These are phyloP conservation scores for Epichloe sibirici DNA, from an alignment of 2,329 filamentous ascomycete genomes.

Conservation along the genomic window DNA sequence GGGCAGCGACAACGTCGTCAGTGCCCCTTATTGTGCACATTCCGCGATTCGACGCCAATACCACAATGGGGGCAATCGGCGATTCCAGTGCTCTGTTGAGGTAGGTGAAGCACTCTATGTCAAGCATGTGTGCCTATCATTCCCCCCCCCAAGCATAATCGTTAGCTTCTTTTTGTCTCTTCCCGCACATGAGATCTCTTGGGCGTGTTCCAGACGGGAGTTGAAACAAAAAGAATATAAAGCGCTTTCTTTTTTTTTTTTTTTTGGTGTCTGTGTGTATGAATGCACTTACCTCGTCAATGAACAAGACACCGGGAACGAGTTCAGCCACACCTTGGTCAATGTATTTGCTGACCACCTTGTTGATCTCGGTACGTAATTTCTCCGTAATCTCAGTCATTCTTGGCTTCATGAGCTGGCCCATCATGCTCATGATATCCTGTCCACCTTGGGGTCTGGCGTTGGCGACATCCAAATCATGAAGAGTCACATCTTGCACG, in stretches of 20 bases:
- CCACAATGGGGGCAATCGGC: conserved; percentile 88
- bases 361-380: conserved; percentile 91
- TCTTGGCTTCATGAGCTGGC: conserved; percentile 97
- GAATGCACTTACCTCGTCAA: conserved; percentile 70
- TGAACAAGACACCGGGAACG: conserved; percentile 96
- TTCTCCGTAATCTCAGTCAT: conserved; percentile 99
- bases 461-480: conserved; percentile 94
- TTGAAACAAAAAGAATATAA: conserved; percentile 1
- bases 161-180: conserved; percentile 2
- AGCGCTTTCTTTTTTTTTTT: neutral
- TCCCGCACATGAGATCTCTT: neutral
- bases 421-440: conserved; percentile 99
- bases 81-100: conserved; percentile 96
- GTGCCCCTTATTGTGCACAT: conserved; percentile 87
- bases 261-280: neutral
- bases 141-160: neutral
- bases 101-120: conserved; percentile 98
- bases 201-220: neutral
- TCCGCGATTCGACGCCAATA: conserved; percentile 92
- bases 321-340: conserved; percentile 96
- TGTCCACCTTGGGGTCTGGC: conserved; percentile 90
- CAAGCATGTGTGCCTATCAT: conserved; percentile 89
- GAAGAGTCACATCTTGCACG: conserved; percentile 93
- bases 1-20: conserved; percentile 68
- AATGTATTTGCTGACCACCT: conserved; percentile 97